Base-by-base conservation (phyloP, 2,329 filamentous ascomycete genomes). In the Arthrinium puccinioides region DNA sequence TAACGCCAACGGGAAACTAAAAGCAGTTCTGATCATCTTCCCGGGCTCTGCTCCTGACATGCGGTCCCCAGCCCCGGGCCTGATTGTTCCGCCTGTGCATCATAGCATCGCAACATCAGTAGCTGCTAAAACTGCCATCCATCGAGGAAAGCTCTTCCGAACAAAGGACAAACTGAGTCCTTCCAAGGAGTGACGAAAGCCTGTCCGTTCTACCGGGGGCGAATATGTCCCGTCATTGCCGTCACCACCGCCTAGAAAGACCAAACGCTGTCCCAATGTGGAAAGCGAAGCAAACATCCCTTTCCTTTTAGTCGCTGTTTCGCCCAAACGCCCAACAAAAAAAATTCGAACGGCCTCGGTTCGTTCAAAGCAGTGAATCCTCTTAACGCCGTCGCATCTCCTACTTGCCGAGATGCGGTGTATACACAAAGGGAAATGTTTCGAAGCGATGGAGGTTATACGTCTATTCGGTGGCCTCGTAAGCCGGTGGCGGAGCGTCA, bases 401-500 rank as follows among this genome's bases (percentile, higher is more conserved):
- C 26, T 36, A 6, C 16, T 18, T 19, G 23, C 23, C 23, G 18
- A 14, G 13, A 14, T 11, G 13, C 5, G 25, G 15, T 36, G 21
- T 36, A 26, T 27, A n/a, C 15, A 36, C 33, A 36, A 14, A 28
- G 15, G 33, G 26, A 36, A 36, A 28, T 6, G 25, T 11, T 11
- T 20, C 11, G 24, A 36, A 21, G 9, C 4, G 33, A 15, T 15
- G 33, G 33, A 6, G n/a, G 11, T 11, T 20, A 14, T 41, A 31
- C 16, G 37, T 46, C 62, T 60, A 72, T 49, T 59, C 62, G 32
- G 52, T 52, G 25, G 69, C 70, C 57, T 81, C 70, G 53, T 82
- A 82, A 40, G 78, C 76, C 11, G 78, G 77, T 20, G 78, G 78
- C 6, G 77, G 76, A 5, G 64, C 57, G 32, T 76, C 72, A 43